A percentile compares a stretch with the other conserved stretches of the same genome.
phyloP scores from a whole-genome alignment of 768 basidiomycete genomes.

The Chalciporus pseudorubinellus region DNA sequence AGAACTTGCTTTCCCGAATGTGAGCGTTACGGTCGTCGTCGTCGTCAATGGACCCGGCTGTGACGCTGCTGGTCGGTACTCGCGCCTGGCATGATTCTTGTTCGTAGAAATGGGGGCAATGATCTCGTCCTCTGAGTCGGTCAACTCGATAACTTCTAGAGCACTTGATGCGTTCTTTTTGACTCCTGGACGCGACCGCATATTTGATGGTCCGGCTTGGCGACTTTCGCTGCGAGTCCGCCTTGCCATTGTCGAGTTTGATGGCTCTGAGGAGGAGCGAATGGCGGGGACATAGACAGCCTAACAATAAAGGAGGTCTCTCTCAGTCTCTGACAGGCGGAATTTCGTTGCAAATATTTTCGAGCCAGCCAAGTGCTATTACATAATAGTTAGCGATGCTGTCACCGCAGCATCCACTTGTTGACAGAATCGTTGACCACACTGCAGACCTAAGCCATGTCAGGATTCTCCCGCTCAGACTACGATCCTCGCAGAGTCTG shows the following conservation, averaged over 20 bases:
- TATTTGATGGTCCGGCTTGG: conserved; percentile 20
- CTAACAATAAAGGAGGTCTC: background rate
- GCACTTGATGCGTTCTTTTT: conserved; percentile 8
- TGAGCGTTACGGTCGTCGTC: background rate
- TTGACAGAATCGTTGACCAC: background rate
- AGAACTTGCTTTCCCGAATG: conserved; percentile 16
- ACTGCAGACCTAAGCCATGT: conserved; percentile 20
- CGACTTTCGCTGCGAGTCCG: conserved; percentile 19
- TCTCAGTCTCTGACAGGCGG: too few species aligned
- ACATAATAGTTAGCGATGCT: conserved; percentile 8
- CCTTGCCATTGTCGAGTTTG: conserved; percentile 6
- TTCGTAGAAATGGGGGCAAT: background rate
- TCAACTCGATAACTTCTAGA: conserved; percentile 46
- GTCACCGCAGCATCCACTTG: background rate
- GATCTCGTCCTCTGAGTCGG: conserved; percentile 47
- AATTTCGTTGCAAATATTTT: background rate
- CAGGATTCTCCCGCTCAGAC: conserved; percentile 66
- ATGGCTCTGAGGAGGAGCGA: conserved; percentile 26
- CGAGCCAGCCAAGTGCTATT: conserved; percentile 4
- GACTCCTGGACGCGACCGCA: conserved; percentile 5
- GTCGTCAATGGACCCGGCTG: conserved; percentile 3
- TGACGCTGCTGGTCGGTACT: background rate
- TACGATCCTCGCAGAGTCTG: conserved; percentile 90
- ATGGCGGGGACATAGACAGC: conserved; percentile 9
- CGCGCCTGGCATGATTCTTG: background rate